Conservation (phyloP, 148 eudicot species). For the Simmondsia chinensis region DNA sequence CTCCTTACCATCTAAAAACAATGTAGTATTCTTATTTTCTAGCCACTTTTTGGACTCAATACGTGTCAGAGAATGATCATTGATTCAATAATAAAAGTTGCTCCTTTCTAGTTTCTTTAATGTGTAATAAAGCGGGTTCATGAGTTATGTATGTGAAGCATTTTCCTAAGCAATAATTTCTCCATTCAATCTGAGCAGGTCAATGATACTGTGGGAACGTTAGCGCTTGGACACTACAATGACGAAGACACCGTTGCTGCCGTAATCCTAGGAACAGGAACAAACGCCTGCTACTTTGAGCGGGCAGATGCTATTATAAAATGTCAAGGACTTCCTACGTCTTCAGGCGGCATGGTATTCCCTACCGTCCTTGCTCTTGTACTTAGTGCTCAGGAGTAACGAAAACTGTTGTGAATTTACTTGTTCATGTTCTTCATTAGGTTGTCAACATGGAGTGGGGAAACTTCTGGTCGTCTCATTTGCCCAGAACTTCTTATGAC, state of each 20-base stretch:
- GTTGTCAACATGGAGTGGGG: slow-evolving; percentile 98
- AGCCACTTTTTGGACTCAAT: too few species aligned
- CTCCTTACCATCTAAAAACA: too few species aligned
- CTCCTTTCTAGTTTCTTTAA: too few species aligned
- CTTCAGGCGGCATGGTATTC: slow-evolving; percentile 87
- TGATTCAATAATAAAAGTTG: too few species aligned
- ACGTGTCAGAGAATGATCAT: too few species aligned
- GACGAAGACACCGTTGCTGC: slow-evolving; percentile 96
- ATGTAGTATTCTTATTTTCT: too few species aligned
- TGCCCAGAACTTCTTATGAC: slow-evolving; percentile 84
- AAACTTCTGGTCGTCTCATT: slow-evolving; percentile 89
- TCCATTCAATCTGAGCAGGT: slow-evolving; percentile 29
- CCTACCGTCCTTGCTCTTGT: neutral
- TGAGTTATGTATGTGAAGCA: too few species aligned
- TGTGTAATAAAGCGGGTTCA: too few species aligned
- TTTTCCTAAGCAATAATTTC: too few species aligned
- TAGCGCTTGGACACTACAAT: slow-evolving; percentile 82
- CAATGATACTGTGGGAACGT: slow-evolving; percentile 88
- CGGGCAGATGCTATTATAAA: slow-evolving; percentile 90
- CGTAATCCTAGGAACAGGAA: slow-evolving; percentile 85
- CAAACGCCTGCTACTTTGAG: slow-evolving; percentile 91
- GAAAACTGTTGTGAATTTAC: neutral
- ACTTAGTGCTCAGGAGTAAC: neutral
- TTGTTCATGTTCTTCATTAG: slow-evolving; percentile 21
- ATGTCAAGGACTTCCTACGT: slow-evolving; percentile 72